Conservation (phyloP, 495 filamentous ascomycete genomes). For the Aspergillus taichungensis region DNA sequence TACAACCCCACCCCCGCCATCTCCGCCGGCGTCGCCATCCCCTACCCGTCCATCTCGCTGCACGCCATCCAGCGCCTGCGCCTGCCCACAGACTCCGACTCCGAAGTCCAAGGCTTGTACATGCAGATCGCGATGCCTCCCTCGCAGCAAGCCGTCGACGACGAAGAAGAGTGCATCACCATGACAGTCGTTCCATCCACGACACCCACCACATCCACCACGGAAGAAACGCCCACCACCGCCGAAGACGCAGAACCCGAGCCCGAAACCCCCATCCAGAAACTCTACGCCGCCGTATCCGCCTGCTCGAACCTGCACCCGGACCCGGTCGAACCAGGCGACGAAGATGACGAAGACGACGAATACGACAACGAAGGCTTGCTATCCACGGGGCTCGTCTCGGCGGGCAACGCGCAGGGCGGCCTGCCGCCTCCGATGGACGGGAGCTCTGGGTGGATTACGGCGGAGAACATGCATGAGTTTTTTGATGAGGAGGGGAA, state of each 20-base stretch:
- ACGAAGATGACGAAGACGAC: slow-evolving; percentile 40
- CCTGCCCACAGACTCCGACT: slow-evolving; percentile 25
- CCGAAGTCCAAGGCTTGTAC: slow-evolving; percentile 57
- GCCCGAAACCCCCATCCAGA: slow-evolving; percentile 33
- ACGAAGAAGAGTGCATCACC: slow-evolving; percentile 64
- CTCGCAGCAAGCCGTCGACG: slow-evolving; percentile 39
- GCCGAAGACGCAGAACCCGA: slow-evolving; percentile 12
- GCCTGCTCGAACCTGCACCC: slow-evolving; percentile 86
- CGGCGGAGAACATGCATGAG: slow-evolving; percentile 85
- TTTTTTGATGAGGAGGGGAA: slow-evolving; percentile 61
- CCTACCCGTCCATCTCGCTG: slow-evolving; percentile 79
- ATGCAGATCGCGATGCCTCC: slow-evolving; percentile 62
- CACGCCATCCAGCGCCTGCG: slow-evolving; percentile 71
- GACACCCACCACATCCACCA: slow-evolving; percentile 2
- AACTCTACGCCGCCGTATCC: slow-evolving; percentile 70
- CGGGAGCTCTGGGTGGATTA: slow-evolving; percentile 91
- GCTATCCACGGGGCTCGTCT: slow-evolving; percentile 21
- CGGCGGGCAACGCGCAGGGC: slow-evolving; percentile 29
- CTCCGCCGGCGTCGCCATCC: slow-evolving; percentile 62
- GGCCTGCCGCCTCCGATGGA: slow-evolving; percentile 68
- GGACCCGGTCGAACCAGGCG: slow-evolving; percentile 47
- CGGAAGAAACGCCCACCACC: slow-evolving; percentile 14
- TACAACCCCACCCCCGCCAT: slow-evolving; percentile 50
- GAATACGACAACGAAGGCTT: slow-evolving; percentile 33
- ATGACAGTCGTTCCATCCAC: slow-evolving; percentile 60